Conservation (phyloP, 2,329 filamentous ascomycete species). For the Nemania sp. region DNA sequence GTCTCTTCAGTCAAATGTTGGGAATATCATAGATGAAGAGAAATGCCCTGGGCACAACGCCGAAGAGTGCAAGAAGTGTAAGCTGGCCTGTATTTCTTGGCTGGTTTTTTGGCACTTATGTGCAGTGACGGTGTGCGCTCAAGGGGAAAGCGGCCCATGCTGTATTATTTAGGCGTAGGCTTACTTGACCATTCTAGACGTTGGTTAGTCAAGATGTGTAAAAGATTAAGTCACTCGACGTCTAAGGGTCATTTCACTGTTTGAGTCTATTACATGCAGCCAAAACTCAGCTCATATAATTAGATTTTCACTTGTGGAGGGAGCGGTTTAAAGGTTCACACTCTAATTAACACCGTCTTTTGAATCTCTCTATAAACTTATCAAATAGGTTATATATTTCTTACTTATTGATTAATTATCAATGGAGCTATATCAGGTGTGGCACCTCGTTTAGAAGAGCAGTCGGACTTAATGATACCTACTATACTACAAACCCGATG, state of each 20-base stretch:
- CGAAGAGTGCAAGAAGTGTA: not conserved
- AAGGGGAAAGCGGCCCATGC: not conserved
- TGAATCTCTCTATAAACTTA: not conserved
- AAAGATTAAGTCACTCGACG: not conserved
- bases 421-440: not conserved
- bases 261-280: not conserved
- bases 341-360: not conserved
- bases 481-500: too few relatives aligned
- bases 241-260: not conserved
- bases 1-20: not conserved
- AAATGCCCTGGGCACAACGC: not conserved
- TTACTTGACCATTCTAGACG: not conserved
- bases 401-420: not conserved
- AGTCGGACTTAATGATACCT: too few relatives aligned
- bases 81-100: slow-evolving; percentile 9
- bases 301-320: not conserved
- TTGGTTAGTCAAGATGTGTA: not conserved
- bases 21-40: slow-evolving; percentile 1
- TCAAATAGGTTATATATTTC: not conserved
- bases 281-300: not conserved
- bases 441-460: not conserved
- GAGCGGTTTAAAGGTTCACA: not conserved
- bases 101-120: not conserved
- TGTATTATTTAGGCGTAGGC: not conserved
- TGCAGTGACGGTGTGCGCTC: not conserved